Evolutionary conservation across 2,329 filamentous ascomycete species (phyloP).

Genomic region (Fusarium compactum): DNA sequence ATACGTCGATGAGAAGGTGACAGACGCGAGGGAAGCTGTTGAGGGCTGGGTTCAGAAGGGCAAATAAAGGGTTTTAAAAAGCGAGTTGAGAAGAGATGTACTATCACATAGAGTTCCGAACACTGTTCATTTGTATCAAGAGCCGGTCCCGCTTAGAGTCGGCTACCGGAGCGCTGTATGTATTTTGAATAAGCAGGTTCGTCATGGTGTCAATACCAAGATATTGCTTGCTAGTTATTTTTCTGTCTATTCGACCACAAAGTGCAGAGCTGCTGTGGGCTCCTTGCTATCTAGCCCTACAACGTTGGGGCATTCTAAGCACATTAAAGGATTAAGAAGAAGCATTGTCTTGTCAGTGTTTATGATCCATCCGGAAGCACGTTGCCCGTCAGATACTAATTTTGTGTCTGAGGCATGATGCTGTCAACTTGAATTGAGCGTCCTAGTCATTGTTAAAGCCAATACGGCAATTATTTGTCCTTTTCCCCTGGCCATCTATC

Average conservation of each 20-base stretch:
- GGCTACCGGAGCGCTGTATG: conserved; percentile 35
- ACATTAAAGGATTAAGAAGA: neutral
- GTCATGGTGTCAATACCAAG: neutral
- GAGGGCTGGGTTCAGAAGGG: conserved; percentile 95
- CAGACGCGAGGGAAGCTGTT: conserved; percentile 77
- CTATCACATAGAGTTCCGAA: conserved; percentile 53
- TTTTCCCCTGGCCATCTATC: neutral
- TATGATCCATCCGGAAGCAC: neutral
- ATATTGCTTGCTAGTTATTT: conserved; percentile 7
- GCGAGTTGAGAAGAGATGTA: conserved; percentile 54
- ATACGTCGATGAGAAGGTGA: conserved; percentile 85
- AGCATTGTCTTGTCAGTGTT: neutral
- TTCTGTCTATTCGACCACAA: conserved; percentile 1
- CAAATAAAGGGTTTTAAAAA: conserved; percentile 64
- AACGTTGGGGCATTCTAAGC: neutral
- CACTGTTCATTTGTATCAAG: conserved; percentile 51
- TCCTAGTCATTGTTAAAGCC: neutral
- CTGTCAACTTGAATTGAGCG: neutral
- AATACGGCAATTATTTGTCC: neutral
- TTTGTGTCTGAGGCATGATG: neutral
- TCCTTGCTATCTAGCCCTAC: neutral
- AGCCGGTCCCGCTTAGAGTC: conserved; percentile 20
- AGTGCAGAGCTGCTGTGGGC: neutral
- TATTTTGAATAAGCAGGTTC: conserved; percentile 29
- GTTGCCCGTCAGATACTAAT: neutral